Percentiles rank a stretch among this genome's conserved stretches.
Conservation (phyloP, 192 early-diverging fungal genomes). For the Backusella morwellensis region DNA sequence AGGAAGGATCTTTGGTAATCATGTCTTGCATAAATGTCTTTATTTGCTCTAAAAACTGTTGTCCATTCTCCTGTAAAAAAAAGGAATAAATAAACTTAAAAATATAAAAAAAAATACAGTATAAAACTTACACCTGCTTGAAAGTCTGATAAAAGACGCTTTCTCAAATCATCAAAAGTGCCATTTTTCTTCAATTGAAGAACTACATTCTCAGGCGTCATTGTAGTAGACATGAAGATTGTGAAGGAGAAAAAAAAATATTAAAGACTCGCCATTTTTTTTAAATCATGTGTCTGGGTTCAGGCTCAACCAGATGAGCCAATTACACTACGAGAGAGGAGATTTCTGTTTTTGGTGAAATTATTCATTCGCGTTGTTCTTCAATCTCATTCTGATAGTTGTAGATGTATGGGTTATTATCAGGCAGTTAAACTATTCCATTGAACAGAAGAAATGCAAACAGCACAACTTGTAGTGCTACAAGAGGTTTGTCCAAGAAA, state of each 20-base stretch:
- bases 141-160: conserved; percentile 22
- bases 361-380: too few relatives aligned
- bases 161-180: conserved; percentile 24
- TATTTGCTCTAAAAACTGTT: conserved; percentile 5
- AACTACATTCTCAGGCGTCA: conserved; percentile 28
- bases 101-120: neutral
- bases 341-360: too few relatives aligned
- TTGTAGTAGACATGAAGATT: neutral
- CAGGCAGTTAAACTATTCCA: too few relatives aligned
- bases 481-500: too few relatives aligned
- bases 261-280: too few relatives aligned
- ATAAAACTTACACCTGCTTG: conserved; percentile 15
- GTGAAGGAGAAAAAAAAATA: neutral
- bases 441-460: too few relatives aligned
- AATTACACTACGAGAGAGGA: too few relatives aligned
- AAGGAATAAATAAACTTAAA: neutral
- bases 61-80: neutral
- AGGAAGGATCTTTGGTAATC: conserved; percentile 1
- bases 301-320: too few relatives aligned
- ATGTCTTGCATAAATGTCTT: conserved; percentile 19
- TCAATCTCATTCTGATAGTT: too few relatives aligned
- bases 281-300: too few relatives aligned
- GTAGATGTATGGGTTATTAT: too few relatives aligned
- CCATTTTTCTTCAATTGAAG: conserved; percentile 31
- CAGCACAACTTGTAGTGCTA: too few relatives aligned